Percentiles rank a stretch among this genome's conserved stretches.
Evolutionary conservation across 2,329 filamentous ascomycete genomes (phyloP).

Genomic region (Alternaria sp.): DNA sequence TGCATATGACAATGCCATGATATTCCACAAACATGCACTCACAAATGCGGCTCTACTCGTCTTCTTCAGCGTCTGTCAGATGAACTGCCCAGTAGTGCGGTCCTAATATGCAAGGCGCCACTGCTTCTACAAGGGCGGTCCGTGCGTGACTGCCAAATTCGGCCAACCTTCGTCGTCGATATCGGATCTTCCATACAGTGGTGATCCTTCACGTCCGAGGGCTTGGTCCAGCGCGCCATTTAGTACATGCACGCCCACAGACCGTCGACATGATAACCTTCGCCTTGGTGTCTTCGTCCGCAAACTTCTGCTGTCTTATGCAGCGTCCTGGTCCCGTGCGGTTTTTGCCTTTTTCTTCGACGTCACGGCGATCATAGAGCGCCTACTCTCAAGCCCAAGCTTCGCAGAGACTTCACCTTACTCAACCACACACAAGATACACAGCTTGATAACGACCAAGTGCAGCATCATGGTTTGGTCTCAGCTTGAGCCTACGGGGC

Average conservation of each 20-base stretch:
- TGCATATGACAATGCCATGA: constrained; percentile 1
- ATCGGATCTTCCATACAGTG: constrained; percentile 5
- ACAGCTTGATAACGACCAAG: not conserved
- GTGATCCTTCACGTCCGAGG: constrained; percentile 7
- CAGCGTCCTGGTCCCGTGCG: not conserved
- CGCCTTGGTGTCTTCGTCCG: not conserved
- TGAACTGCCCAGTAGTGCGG: not conserved
- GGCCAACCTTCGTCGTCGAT: constrained; percentile 12
- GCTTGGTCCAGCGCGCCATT: constrained; percentile 1
- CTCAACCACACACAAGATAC: not conserved
- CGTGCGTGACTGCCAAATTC: constrained; percentile 7
- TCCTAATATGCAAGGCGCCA: constrained; percentile 6
- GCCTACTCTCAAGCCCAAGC: constrained; percentile 5
- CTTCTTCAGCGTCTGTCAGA: not conserved
- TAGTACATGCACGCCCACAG: not conserved
- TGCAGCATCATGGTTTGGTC: constrained; percentile 50
- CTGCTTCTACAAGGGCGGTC: constrained; percentile 1
- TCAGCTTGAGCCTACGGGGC: constrained; percentile 57
- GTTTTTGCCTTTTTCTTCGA: constrained; percentile 11
- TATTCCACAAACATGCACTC: not conserved
- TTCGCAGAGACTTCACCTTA: constrained; percentile 16
- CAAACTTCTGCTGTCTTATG: not conserved
- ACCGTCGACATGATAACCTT: not conserved
- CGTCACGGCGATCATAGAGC: constrained; percentile 7
- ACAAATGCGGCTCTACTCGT: not conserved